phyloP scores from a whole-genome alignment of 345 rosid genomes.

The Cardamine chenopodiifolia region DNA sequence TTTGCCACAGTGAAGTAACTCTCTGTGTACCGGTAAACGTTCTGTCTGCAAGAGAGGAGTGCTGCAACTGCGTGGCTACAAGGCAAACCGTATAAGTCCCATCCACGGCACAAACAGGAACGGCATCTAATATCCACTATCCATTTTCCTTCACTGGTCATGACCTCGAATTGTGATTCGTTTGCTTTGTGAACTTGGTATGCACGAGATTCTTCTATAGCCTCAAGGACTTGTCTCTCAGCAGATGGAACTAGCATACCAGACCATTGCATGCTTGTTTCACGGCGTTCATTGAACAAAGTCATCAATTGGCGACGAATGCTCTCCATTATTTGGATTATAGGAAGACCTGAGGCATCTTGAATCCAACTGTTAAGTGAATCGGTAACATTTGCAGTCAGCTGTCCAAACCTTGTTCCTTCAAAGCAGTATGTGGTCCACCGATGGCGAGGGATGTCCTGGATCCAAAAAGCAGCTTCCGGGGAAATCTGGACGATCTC shows the following conservation, averaged over 20 bases:
- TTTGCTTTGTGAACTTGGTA: conserved; percentile 74
- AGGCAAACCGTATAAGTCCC: conserved; percentile 94
- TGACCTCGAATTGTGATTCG: conserved; percentile 73
- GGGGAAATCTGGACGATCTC: conserved; percentile 81
- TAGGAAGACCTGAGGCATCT: conserved; percentile 85
- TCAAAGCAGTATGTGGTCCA: conserved; percentile 94
- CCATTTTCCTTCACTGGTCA: conserved; percentile 60
- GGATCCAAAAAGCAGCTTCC: conserved; percentile 86
- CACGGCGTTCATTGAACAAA: conserved; percentile 85
- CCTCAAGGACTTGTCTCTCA: conserved; percentile 71
- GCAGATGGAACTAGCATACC: conserved; percentile 87
- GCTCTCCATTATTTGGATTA: conserved; percentile 94
- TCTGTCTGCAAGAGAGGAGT: conserved; percentile 89
- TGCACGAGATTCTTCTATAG: conserved; percentile 62
- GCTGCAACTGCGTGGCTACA: conserved; percentile 98
- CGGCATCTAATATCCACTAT: conserved; percentile 70
- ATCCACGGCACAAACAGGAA: conserved; percentile 83
- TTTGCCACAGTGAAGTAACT: conserved; percentile 91
- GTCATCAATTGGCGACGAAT: conserved; percentile 90
- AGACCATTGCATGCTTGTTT: conserved; percentile 83
- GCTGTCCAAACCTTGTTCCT: conserved; percentile 81
- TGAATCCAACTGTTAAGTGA: conserved; percentile 77
- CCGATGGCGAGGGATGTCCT: conserved; percentile 67
- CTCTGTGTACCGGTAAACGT: conserved; percentile 80
- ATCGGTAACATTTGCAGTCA: conserved; percentile 84